Evolutionary conservation across 2,329 filamentous ascomycete species (phyloP).

Genomic region (Cladosporium cucumerinum): DNA sequence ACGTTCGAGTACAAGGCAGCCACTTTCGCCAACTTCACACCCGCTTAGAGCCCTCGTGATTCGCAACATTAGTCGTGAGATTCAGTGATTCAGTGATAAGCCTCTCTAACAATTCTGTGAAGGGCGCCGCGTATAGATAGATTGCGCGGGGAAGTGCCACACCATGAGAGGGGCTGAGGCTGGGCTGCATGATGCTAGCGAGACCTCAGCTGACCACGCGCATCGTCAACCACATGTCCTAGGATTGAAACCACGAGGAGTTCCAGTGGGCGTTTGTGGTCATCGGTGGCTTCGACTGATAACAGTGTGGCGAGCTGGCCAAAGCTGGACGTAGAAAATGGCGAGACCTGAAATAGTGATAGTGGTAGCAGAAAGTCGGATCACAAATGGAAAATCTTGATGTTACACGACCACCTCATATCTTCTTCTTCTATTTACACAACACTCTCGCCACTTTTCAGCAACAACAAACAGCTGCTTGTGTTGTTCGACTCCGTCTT

Average conservation of each 20-base stretch:
- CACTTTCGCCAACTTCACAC: neutral
- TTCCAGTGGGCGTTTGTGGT: neutral
- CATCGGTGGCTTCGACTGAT: neutral
- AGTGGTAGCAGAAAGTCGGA: neutral
- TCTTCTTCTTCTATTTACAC: slow-evolving; percentile 15
- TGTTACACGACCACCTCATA: slow-evolving; percentile 16
- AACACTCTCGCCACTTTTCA: neutral
- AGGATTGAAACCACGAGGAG: neutral
- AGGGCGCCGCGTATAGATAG: neutral
- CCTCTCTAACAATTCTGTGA: too few relatives aligned
- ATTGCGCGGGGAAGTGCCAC: neutral
- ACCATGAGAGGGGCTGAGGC: neutral
- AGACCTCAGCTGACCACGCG: neutral
- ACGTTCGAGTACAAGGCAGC: neutral
- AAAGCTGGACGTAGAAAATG: neutral
- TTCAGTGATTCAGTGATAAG: neutral
- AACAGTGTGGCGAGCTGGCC: neutral
- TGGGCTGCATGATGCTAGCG: neutral
- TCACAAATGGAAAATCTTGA: slow-evolving; percentile 16
- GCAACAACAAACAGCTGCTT: neutral
- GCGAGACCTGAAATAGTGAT: neutral
- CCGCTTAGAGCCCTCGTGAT: neutral
- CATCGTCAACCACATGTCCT: neutral
- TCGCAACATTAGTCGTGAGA: neutral
- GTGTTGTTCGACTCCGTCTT: neutral